These are phyloP conservation scores for Nidularia pulvinata DNA, from an alignment of 768 basidiomycete species.

Conservation along the genomic window DNA sequence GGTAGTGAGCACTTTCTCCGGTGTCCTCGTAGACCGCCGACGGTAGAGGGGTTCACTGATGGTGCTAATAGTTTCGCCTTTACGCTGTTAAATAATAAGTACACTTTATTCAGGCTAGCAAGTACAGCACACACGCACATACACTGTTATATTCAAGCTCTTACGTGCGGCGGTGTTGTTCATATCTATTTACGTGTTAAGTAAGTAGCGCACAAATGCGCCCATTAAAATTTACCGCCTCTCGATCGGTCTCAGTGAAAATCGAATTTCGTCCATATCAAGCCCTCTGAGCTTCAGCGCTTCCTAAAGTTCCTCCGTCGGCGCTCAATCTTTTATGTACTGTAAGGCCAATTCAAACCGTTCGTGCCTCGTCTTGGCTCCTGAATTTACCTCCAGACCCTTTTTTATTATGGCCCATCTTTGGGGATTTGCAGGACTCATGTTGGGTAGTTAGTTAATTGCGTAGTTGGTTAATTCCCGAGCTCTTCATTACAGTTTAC, in stretches of 20 bases:
- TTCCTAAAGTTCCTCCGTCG: background rate
- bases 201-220: too few species aligned
- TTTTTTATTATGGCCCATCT: too few species aligned
- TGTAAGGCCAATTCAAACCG: too few species aligned
- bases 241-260: background rate
- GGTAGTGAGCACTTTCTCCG: background rate
- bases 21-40: background rate
- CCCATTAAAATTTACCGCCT: background rate
- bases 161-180: background rate
- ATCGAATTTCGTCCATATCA: background rate
- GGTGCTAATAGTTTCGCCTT: background rate
- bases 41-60: background rate
- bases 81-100: background rate
- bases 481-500: slow-evolving; percentile 10
- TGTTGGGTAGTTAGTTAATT: too few species aligned
- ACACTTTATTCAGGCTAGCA: too few species aligned
- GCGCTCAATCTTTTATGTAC: too few species aligned
- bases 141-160: too few species aligned
- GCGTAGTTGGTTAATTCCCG: slow-evolving; percentile 9
- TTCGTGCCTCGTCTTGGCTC: too few species aligned
- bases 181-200: background rate
- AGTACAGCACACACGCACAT: too few species aligned
- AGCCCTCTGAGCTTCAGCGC: background rate
- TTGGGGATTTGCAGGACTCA: too few species aligned
- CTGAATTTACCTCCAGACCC: too few species aligned